Evolutionary conservation across 768 basidiomycete genomes (phyloP).

Genomic region (Russula lepida): DNA sequence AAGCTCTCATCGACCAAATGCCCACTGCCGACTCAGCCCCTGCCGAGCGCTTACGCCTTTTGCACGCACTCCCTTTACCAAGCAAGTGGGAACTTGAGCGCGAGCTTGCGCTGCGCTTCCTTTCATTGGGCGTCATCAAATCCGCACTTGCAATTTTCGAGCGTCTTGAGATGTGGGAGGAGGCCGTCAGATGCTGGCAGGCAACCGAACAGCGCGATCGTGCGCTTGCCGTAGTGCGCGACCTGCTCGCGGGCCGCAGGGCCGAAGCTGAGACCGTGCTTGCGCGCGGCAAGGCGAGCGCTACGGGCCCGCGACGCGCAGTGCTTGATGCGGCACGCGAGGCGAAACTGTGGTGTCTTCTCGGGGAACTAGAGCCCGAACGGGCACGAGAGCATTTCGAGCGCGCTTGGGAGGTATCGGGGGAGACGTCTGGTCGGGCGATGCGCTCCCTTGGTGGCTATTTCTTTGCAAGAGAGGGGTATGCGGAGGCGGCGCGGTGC

Average conservation of each 20-base stretch:
- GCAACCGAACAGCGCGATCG: slow-evolving; percentile 71
- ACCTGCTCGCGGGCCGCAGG: slow-evolving; percentile 76
- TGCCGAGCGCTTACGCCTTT: slow-evolving; percentile 67
- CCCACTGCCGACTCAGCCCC: slow-evolving; percentile 72
- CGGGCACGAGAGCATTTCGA: slow-evolving; percentile 66
- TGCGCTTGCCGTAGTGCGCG: slow-evolving; percentile 73
- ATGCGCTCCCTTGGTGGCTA: slow-evolving; percentile 87
- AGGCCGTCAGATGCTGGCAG: slow-evolving; percentile 84
- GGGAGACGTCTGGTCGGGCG: slow-evolving; percentile 74
- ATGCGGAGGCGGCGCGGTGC: slow-evolving; percentile 50
- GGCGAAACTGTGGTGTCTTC: slow-evolving; percentile 90
- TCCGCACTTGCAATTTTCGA: slow-evolving; percentile 93
- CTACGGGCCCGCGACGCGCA: slow-evolving; percentile 35
- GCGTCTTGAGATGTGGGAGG: slow-evolving; percentile 97
- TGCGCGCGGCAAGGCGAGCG: slow-evolving; percentile 42
- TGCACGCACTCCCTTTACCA: slow-evolving; percentile 76
- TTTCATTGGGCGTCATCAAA: slow-evolving; percentile 78
- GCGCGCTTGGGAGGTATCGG: slow-evolving; percentile 77
- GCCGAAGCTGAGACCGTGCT: slow-evolving; percentile 74
- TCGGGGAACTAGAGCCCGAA: slow-evolving; percentile 84
- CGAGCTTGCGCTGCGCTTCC: slow-evolving; percentile 78
- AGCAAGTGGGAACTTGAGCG: slow-evolving; percentile 90
- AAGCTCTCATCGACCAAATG: slow-evolving; percentile 96
- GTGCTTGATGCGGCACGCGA: slow-evolving; percentile 58
- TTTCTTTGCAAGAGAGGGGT: slow-evolving; percentile 64